These are phyloP conservation scores for Fusarium austroafricanum DNA, from an alignment of 2,329 filamentous ascomycete genomes.

Conservation along the genomic window DNA sequence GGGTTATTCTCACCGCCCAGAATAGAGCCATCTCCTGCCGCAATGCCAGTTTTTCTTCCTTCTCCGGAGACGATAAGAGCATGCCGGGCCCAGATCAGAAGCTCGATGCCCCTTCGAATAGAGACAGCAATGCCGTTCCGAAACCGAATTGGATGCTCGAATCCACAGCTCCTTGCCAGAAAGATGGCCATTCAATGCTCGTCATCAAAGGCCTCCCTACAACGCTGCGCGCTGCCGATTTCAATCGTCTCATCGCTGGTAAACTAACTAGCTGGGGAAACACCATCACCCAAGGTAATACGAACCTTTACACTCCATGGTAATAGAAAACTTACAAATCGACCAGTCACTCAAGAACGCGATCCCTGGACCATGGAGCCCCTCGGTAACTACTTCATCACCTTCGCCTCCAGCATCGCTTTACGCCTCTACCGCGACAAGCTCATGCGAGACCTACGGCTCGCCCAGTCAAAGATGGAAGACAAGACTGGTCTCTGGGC, in stretches of 20 bases:
- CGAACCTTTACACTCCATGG: not conserved
- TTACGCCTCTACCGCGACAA: constrained; percentile 68
- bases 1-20: constrained; percentile 33
- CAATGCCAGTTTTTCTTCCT: not conserved
- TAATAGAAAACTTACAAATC: constrained; percentile 18
- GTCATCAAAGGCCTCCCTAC: constrained; percentile 69
- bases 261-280: constrained; percentile 76
- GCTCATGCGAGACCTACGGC: constrained; percentile 50
- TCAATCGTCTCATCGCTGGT: constrained; percentile 72
- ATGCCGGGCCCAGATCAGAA: not conserved
- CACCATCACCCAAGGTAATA: constrained; percentile 67
- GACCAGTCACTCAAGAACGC: constrained; percentile 70
- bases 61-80: not conserved
- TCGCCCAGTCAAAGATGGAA: constrained; percentile 47
- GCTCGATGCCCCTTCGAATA: not conserved
- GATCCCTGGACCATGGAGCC: constrained; percentile 72
- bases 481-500: constrained; percentile 47
- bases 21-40: constrained; percentile 14
- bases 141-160: not conserved
- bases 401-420: constrained; percentile 71
- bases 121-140: not conserved
- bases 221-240: constrained; percentile 74
- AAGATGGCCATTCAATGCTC: constrained; percentile 55
- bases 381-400: constrained; percentile 73
- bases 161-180: too few species aligned